phyloP scores from a whole-genome alignment of 164 flowering plant species.

The Kalanchoe fedtschenkoi region DNA sequence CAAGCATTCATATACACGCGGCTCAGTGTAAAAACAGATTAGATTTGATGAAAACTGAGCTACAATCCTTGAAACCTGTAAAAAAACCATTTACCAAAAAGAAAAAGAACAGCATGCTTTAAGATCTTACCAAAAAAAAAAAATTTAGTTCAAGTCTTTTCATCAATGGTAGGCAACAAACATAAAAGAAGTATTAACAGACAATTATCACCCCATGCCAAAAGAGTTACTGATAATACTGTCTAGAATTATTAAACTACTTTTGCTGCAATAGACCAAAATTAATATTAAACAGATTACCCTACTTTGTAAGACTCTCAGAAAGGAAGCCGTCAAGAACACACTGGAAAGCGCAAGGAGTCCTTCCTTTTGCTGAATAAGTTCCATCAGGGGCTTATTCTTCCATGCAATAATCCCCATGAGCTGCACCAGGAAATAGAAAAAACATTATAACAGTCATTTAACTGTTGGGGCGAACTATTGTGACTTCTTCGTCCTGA shows the following conservation, averaged over 20 bases:
- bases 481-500: not conserved
- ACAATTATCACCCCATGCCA: not conserved
- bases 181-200: not conserved
- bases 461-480: not conserved
- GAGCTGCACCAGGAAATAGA: slow-evolving; percentile 46
- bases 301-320: slow-evolving; percentile 83
- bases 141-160: not conserved
- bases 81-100: not conserved
- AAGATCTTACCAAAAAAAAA: not conserved
- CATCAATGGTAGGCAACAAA: not conserved
- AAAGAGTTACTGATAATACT: not conserved
- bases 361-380: slow-evolving; percentile 35
- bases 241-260: not conserved
- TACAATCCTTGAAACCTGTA: not conserved
- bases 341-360: slow-evolving; percentile 40
- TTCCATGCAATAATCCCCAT: slow-evolving; percentile 73
- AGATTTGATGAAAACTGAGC: not conserved
- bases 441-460: not conserved
- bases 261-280: not conserved
- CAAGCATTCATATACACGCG: not conserved
- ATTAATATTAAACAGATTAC: slow-evolving; percentile 1
- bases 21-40: not conserved
- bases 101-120: not conserved
- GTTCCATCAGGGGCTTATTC: slow-evolving; percentile 30
- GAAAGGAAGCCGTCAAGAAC: slow-evolving; percentile 69